These are phyloP conservation scores for Nicotiana obtusifolia DNA, from an alignment of 257 asterid species.

Conservation along the genomic window DNA sequence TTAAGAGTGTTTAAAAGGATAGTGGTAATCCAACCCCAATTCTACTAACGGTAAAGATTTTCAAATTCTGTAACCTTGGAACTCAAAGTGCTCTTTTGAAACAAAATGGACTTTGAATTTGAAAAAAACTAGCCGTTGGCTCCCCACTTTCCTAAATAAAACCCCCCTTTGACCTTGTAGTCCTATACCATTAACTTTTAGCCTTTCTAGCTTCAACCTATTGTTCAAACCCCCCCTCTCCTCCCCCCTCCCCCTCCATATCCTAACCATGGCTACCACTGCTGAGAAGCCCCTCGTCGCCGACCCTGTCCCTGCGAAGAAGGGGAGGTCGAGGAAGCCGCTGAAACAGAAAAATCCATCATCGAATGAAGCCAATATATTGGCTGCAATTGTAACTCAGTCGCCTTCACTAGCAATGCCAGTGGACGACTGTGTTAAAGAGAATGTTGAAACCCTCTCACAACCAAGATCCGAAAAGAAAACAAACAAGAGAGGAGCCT, in stretches of 20 bases:
- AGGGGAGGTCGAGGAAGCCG: slow-evolving; percentile 43
- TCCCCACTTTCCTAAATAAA: background rate
- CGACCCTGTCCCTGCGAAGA: slow-evolving; percentile 43
- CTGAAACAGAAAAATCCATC: slow-evolving; percentile 42
- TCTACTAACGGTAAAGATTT: slow-evolving; percentile 1
- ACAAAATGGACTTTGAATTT: slow-evolving; percentile 17
- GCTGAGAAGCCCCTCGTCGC: background rate
- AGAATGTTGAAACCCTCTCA: slow-evolving; percentile 50
- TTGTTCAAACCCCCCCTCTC: background rate
- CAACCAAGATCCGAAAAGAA: slow-evolving; percentile 38
- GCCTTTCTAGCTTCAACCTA: background rate
- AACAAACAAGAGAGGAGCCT: slow-evolving; percentile 42
- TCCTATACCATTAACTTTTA: background rate
- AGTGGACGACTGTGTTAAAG: slow-evolving; percentile 36
- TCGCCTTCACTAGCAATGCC: slow-evolving; percentile 26
- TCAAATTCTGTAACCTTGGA: background rate
- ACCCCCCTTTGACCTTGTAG: background rate
- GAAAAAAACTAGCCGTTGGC: slow-evolving; percentile 25
- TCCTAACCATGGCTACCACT: background rate
- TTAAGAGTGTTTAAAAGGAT: background rate
- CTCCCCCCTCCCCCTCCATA: too few relatives aligned
- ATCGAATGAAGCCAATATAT: slow-evolving; percentile 49
- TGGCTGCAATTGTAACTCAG: slow-evolving; percentile 40
- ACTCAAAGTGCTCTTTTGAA: background rate
- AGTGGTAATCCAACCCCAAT: background rate